These are phyloP conservation scores for Hamamelis virginiana DNA, from an alignment of 164 flowering plant genomes.

Conservation along the genomic window DNA sequence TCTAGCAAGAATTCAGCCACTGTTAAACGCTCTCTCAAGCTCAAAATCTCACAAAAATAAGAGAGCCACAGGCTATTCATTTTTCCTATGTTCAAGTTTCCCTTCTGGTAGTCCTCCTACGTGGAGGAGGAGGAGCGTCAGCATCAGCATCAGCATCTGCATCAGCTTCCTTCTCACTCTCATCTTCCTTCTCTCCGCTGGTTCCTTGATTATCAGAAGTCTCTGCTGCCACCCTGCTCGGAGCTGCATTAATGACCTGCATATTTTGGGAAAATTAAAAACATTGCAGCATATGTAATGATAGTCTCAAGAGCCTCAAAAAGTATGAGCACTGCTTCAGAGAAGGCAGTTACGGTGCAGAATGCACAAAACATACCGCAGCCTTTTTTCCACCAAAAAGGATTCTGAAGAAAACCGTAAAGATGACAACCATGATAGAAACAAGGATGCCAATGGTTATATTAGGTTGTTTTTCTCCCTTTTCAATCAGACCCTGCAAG, in stretches of 20 bases:
- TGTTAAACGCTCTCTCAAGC: neutral
- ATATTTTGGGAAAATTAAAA: conserved; percentile 3
- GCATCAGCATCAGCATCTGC: no score
- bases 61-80: no score
- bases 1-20: neutral
- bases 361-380: conserved; percentile 18
- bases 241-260: conserved; percentile 21
- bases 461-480: conserved; percentile 87
- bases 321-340: neutral
- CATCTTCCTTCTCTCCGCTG: conserved; percentile 43
- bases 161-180: conserved; percentile 30
- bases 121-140: conserved; percentile 46
- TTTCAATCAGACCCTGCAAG: conserved; percentile 76
- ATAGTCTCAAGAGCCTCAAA: neutral
- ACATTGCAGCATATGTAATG: neutral
- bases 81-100: conserved; percentile 20
- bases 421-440: conserved; percentile 49
- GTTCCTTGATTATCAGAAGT: conserved; percentile 32
- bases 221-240: conserved; percentile 15
- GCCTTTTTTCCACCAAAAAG: conserved; percentile 87
- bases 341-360: no score
- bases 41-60: neutral
- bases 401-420: conserved; percentile 50
- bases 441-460: conserved; percentile 67
- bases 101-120: conserved; percentile 48